phyloP scores from a whole-genome alignment of 169 alveolate species.

The Cryptosporidium ubiquitum region DNA sequence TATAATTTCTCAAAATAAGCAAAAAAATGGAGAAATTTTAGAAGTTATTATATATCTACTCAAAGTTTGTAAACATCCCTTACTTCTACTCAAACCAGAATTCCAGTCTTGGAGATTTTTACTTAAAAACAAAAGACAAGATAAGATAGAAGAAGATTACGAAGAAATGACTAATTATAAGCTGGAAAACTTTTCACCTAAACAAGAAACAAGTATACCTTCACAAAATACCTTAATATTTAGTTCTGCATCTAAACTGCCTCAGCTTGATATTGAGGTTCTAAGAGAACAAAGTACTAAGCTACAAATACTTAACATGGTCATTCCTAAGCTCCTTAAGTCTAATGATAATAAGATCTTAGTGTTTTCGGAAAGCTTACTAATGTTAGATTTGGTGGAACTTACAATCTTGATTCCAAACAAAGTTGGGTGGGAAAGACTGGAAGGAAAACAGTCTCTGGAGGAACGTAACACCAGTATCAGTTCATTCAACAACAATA shows the following conservation, averaged over 20 bases:
- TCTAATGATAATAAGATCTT: slow-evolving; percentile 11
- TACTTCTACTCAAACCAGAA: slow-evolving; percentile 46
- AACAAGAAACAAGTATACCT: not conserved
- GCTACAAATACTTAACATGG: slow-evolving; percentile 12
- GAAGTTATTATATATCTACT: slow-evolving; percentile 66
- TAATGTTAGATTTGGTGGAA: slow-evolving; percentile 48
- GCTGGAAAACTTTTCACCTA: not conserved
- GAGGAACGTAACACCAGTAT: slow-evolving; percentile 10
- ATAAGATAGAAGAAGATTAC: slow-evolving; percentile 24
- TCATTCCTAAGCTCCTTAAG: slow-evolving; percentile 9
- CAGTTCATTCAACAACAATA: slow-evolving; percentile 8
- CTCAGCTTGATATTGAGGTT: slow-evolving; percentile 45
- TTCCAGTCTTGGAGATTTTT: slow-evolving; percentile 41
- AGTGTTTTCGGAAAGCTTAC: slow-evolving; percentile 25
- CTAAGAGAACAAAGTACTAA: slow-evolving; percentile 55
- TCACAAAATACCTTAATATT: not conserved
- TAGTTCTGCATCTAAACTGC: slow-evolving; percentile 1
- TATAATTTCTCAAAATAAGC: slow-evolving; percentile 1
- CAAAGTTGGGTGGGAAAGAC: slow-evolving; percentile 41
- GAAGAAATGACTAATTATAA: not conserved
- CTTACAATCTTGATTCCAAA: slow-evolving; percentile 55
- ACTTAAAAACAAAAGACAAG: slow-evolving; percentile 7
- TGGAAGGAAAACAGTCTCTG: slow-evolving; percentile 39
- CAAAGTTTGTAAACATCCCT: slow-evolving; percentile 80
- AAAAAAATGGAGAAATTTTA: slow-evolving; percentile 73